A percentile compares a stretch with the other conserved stretches of the same genome.
phyloP scores from a whole-genome alignment of 805 yeast species.

The Wickerhamiella qilinensis region DNA sequence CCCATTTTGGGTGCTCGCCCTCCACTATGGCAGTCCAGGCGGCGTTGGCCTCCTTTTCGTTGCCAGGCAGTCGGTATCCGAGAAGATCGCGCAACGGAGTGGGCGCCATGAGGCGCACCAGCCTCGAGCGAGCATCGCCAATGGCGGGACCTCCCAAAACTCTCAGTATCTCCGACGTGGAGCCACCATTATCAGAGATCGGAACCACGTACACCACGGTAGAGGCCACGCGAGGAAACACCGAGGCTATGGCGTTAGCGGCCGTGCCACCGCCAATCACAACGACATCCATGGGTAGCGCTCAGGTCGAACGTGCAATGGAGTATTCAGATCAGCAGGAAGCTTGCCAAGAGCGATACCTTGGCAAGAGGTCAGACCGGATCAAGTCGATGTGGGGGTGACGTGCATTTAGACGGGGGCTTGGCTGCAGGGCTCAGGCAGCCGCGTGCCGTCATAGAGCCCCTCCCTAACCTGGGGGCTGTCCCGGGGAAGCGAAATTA shows the following conservation, averaged over 20 bases:
- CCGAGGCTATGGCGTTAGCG: slow-evolving; percentile 55
- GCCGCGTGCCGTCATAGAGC: no score
- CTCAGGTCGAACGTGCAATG: no score
- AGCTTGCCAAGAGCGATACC: no score
- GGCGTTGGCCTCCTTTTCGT: slow-evolving; percentile 33
- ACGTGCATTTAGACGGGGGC: no score
- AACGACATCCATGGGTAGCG: slow-evolving; percentile 13
- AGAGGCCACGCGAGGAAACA: slow-evolving; percentile 32
- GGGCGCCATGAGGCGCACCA: slow-evolving; percentile 55
- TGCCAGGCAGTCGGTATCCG: slow-evolving; percentile 35
- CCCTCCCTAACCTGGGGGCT: no score
- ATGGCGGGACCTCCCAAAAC: slow-evolving; percentile 91
- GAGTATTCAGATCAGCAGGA: no score
- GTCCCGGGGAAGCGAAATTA: no score
- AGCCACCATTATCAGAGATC: slow-evolving; percentile 85
- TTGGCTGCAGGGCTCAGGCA: no score
- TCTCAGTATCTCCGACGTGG: slow-evolving; percentile 74
- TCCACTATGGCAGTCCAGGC: slow-evolving; percentile 74
- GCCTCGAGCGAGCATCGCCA: slow-evolving; percentile 76
- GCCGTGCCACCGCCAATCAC: slow-evolving; percentile 35
- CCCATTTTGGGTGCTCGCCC: slow-evolving; percentile 63
- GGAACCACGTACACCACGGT: slow-evolving; percentile 57
- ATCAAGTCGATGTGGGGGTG: no score
- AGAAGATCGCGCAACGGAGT: slow-evolving; percentile 24
- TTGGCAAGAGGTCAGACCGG: no score